These are phyloP conservation scores for Isatis tinctoria DNA, from an alignment of 345 rosid genomes.

Conservation along the genomic window DNA sequence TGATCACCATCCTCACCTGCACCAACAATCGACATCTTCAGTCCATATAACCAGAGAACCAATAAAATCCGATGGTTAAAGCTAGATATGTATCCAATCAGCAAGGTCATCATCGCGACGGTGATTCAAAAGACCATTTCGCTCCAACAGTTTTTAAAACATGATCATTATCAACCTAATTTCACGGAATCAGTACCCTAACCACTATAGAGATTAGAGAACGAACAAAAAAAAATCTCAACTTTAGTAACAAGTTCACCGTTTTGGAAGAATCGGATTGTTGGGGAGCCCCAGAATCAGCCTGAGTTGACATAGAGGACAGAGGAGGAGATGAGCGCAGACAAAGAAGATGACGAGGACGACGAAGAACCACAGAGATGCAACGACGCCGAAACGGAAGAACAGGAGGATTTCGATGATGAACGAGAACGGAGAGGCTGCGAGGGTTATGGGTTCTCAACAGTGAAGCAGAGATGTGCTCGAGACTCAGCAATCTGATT, in stretches of 20 bases:
- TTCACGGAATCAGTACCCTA: not conserved
- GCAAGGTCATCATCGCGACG: not conserved
- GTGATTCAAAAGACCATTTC: not conserved
- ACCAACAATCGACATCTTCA: not conserved
- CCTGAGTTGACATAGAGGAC: slow-evolving; percentile 42
- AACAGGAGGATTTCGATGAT: slow-evolving; percentile 27
- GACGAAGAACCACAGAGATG: slow-evolving; percentile 35
- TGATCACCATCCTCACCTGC: slow-evolving; percentile 67
- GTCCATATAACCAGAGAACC: not conserved
- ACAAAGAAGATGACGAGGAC: slow-evolving; percentile 41
- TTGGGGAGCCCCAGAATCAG: slow-evolving; percentile 32
- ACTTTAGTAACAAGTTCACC: slow-evolving; percentile 23
- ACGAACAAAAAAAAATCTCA: not conserved
- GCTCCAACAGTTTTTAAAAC: not conserved
- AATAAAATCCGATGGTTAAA: not conserved
- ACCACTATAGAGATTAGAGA: too few relatives aligned
- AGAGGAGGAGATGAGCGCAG: slow-evolving; percentile 38
- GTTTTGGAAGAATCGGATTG: slow-evolving; percentile 50
- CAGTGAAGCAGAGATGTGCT: slow-evolving; percentile 10
- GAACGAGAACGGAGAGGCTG: slow-evolving; percentile 45
- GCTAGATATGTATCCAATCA: not conserved
- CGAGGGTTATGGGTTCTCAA: slow-evolving; percentile 26
- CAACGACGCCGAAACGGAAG: slow-evolving; percentile 34
- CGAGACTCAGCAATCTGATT: slow-evolving; percentile 35
- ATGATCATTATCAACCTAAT: not conserved